Evolutionary conservation across 2,329 filamentous ascomycete species (phyloP).

Genomic region (Sporothrix curviconia): DNA sequence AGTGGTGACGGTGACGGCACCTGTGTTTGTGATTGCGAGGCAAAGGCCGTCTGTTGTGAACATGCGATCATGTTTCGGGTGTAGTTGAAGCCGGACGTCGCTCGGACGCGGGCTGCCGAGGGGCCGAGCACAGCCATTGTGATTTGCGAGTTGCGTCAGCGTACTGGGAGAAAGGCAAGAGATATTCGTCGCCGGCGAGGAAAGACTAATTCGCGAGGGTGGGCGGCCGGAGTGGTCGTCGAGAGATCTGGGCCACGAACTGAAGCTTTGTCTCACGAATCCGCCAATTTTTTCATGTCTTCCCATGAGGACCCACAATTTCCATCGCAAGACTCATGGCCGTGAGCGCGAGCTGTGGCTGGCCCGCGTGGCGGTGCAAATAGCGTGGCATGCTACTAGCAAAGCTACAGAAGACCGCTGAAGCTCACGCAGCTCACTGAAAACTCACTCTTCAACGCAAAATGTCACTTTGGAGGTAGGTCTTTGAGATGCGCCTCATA

Average conservation of each 20-base stretch:
- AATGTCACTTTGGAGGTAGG: constrained; percentile 27
- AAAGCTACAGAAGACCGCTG: neutral
- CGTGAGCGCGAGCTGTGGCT: neutral
- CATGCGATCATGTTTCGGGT: neutral
- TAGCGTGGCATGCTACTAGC: neutral
- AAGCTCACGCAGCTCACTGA: neutral
- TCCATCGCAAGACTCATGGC: neutral
- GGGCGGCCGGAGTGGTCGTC: neutral
- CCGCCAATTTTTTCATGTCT: constrained; percentile 12
- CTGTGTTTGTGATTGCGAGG: neutral
- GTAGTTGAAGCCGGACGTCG: neutral
- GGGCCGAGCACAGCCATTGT: constrained; percentile 13
- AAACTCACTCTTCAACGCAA: neutral
- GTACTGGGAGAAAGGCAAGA: neutral
- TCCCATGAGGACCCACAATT: neutral
- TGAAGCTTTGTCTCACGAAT: neutral
- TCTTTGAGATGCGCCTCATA: neutral
- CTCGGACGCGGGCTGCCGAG: constrained; percentile 9
- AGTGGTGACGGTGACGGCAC: neutral
- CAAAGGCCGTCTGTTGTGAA: neutral
- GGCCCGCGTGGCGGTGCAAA: constrained; percentile 14
- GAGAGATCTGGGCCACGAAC: neutral
- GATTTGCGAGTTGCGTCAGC: too few species aligned
- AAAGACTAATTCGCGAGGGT: neutral
- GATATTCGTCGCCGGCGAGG: too few species aligned